Evolutionary conservation across 306 rosid species (phyloP), one percentile per base, ranked within the genome.

Genomic region (Gleditsia sinensis): DNA sequence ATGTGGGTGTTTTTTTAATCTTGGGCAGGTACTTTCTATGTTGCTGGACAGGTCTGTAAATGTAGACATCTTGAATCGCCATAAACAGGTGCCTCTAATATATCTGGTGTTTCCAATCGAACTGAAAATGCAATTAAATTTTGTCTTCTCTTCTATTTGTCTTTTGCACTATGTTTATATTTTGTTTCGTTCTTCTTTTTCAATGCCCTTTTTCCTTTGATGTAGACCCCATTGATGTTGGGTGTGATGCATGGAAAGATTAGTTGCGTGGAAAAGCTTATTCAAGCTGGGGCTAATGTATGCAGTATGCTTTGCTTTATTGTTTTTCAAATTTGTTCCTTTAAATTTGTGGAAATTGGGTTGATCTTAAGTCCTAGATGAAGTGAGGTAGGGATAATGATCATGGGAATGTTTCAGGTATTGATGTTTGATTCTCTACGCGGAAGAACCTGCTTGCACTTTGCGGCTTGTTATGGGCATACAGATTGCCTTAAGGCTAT

Each of bases 241-340:
- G 98, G 97, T 70, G 89, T 83, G 77, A 91, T 89, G 89, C 85
- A 85, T 56, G 98, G 98, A 79, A 87, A 84, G 76, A 85, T 83
- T 21, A 75, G 83, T 9, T 87, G 96, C 27, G 91, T 79, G 75
- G 82, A 81, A 61, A 87, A 71, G 82, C 97, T 93, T 34, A 84
- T 91, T 81, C 79, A 85, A 62, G 93, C 96, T 1, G 96, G 96
- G 84, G 96, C 98, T 39, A 91, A 91, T 84, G 98, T 93, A 81
- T n/a, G n/a, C n/a, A n/a, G n/a, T n/a, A n/a, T 67, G 93, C 78
- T 53, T 34, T 75, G 19, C n/a, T 36, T 56, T 60, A 25, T 49
- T 55, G 2, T 50, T 9, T n/a, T 54, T 11, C 11, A 53, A 14
- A 53, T 70, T 25, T 55, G 49, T 25, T 48, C 0, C 11, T 49